Evolutionary conservation across 2,329 filamentous ascomycete species (phyloP).

Genomic region (Alternaria arbusti): DNA sequence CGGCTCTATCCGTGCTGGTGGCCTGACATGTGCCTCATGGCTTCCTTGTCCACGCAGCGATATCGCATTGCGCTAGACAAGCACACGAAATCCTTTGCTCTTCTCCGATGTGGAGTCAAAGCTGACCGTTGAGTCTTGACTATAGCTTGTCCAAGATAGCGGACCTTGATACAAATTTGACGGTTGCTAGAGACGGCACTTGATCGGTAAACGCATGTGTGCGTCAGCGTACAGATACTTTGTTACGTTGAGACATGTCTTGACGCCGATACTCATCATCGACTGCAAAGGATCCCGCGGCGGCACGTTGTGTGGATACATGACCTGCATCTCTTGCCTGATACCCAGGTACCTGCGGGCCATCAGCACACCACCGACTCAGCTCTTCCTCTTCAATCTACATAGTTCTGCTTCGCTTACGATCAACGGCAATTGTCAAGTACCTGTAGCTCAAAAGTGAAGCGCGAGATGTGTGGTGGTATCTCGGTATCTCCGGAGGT

Average conservation of each 20-base stretch:
- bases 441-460: not conserved
- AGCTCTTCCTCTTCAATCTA: not conserved
- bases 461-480: conserved; percentile 5
- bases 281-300: not conserved
- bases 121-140: not conserved
- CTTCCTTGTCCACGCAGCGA: not conserved
- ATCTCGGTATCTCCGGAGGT: conserved; percentile 16
- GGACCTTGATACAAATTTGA: not conserved
- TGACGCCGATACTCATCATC: conserved; percentile 6
- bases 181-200: not conserved
- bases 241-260: not conserved
- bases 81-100: not conserved
- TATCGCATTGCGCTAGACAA: conserved; percentile 1
- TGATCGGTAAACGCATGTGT: not conserved
- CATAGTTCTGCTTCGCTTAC: not conserved
- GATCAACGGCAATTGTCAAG: not conserved
- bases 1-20: conserved; percentile 12
- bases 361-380: not conserved
- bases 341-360: not conserved
- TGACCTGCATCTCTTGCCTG: not conserved
- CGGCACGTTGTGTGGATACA: not conserved
- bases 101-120: not conserved
- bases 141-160: not conserved
- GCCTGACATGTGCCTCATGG: conserved; percentile 1
- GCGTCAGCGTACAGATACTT: conserved; percentile 6